Evolutionary conservation across 202 grass and related monocot species (phyloP), one percentile per base, ranked within the genome.

Genomic region (Schoenoplectus triqueter): DNA sequence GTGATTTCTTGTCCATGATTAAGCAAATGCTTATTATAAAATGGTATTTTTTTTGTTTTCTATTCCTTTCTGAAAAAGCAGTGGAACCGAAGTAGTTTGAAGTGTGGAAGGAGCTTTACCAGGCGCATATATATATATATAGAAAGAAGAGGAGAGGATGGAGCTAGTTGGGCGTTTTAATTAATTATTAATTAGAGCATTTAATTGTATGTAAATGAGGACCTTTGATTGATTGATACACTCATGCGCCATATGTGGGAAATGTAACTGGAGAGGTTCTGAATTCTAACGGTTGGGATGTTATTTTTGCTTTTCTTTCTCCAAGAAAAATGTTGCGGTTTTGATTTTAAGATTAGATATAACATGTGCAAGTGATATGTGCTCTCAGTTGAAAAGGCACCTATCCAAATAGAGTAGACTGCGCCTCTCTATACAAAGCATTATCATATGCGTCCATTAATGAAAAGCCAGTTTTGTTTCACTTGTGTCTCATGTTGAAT

Each of bases 51-150:
- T 54, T 9, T 21, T 52, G 10, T 7, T 3, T 20, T 75, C 3
- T 55, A 76, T 70, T 6, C 73, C 0, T 70, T 45, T 79, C 10
- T 7, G 66, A 7, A 10, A n/a, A 40, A n/a, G 8, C 31, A 13
- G 48, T 54, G 20, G 41, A 61, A 63, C 10, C 13, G 22, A 0
- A 9, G 17, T 17, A 56, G 56, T 49, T 64, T 61, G 67, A 47
- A 54, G 78, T 66, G 64, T 44, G 15, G 2, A 78, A 31, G 80
- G 60, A 17, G 86, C 4, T 55, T 15, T 62, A 48, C 80, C 5
- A 56, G 79, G 83, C 86, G 80, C 86, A 92, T 87, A 84, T n/a
- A 45, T 57, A 84, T 86, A 92, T 84, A 80, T 10, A 21, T 49
- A 84, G 80, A 55, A 44, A 73, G 5, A 69, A 9, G 57, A 49